A percentile compares a stretch with the other conserved stretches of the same genome.
phyloP scores from a whole-genome alignment of 306 rosid genomes.

The Corylus americana region DNA sequence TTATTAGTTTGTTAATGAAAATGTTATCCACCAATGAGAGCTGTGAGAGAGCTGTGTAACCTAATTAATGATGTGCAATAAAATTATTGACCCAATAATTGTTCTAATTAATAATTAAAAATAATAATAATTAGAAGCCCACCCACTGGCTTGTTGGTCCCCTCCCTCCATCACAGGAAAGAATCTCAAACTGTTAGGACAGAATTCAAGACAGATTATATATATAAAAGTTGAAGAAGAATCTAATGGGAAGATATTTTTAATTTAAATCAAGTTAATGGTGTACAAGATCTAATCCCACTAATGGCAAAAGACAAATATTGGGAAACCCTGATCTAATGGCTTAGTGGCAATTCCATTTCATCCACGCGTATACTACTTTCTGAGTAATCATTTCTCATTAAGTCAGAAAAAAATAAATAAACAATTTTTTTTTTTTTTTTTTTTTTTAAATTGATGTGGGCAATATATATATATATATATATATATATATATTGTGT shows the following conservation, averaged over 20 bases:
- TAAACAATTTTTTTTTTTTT: neutral
- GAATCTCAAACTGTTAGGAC: constrained; percentile 3
- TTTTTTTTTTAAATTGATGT: neutral
- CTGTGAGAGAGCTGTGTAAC: neutral
- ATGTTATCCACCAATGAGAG: neutral
- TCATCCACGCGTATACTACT: constrained; percentile 7
- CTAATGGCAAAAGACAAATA: constrained; percentile 8
- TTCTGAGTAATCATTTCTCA: constrained; percentile 3
- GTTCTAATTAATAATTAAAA: neutral
- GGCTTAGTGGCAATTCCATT: constrained; percentile 30
- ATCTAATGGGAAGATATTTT: constrained; percentile 4
- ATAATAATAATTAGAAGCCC: neutral
- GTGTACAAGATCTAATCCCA: constrained; percentile 21
- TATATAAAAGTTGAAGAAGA: neutral
- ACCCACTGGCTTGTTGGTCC: constrained; percentile 9
- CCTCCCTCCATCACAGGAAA: constrained; percentile 1
- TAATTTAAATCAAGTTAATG: neutral
- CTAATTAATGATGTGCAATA: neutral
- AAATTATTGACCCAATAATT: neutral
- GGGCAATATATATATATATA: neutral
- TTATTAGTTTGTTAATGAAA: neutral
- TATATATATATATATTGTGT: neutral
- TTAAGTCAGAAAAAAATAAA: neutral
- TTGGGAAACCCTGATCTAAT: constrained; percentile 20
- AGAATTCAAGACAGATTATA: neutral